Evolutionary conservation across 73 alveolate genomes (phyloP).

Genomic region (Tetrahymena borealis): DNA sequence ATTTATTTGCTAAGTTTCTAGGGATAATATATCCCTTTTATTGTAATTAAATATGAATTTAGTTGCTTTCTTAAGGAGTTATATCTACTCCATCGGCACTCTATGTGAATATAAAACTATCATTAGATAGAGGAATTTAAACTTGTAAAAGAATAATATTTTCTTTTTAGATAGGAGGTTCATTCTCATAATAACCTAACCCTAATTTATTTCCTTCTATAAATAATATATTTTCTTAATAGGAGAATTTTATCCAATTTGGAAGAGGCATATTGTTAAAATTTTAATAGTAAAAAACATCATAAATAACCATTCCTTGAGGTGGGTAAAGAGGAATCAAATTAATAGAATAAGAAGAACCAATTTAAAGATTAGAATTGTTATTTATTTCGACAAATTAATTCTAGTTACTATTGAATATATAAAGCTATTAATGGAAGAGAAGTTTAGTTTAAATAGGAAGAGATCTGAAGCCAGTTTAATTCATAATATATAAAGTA

Average conservation of each 20-base stretch:
- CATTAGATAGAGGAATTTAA: neutral
- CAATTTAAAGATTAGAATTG: neutral
- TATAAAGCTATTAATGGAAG: neutral
- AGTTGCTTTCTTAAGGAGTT: neutral
- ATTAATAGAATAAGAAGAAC: neutral
- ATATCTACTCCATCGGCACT: neutral
- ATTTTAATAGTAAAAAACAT: neutral
- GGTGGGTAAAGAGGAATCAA: neutral
- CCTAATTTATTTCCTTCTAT: neutral
- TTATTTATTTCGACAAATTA: neutral
- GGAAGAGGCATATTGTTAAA: neutral
- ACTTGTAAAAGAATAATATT: neutral
- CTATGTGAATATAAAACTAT: neutral
- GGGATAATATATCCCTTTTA: neutral
- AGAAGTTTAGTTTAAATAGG: neutral
- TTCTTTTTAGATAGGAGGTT: neutral
- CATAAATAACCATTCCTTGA: neutral
- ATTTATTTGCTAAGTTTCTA: neutral
- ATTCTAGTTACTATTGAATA: neutral
- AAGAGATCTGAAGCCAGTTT: neutral
- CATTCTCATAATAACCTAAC: neutral
- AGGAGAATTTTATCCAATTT: neutral
- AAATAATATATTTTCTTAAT: neutral
- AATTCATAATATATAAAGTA: neutral
- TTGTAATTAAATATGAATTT: neutral